Evolutionary conservation across 441 rosid species (phyloP), one percentile per base, ranked within the genome.

Genomic region (Gossypium davidsonii): DNA sequence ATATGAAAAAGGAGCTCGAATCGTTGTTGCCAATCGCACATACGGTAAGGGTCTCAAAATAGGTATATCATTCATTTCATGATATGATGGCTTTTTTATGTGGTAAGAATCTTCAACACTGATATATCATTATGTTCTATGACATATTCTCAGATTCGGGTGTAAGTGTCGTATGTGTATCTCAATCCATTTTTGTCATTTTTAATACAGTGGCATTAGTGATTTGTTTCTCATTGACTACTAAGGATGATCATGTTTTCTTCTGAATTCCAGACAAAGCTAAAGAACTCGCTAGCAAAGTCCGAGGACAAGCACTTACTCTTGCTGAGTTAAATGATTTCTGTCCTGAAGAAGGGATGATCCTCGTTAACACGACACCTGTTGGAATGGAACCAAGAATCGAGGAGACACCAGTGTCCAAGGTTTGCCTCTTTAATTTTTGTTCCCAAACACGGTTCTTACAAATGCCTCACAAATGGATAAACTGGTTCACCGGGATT

Each of bases 1-100:
- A 63, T 75, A 86, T 28, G 80, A 79, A 71, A 88, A 85, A 76
- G 87, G 89, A 73, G 93, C 90, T 0, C 79, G 86, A 75, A 86
- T 87, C 8, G 85, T 82, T 4, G 82, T 85, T 70, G 90, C 85
- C 52, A 84, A 88, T 74, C 84, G 88, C 21, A 83, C 90, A 15
- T 86, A 70, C 10, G 84, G 91, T 84, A 77, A 77, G 78, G 42
- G 65, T 75, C 71, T 60, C 17, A 46, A 37, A 57, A 17, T 12
- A 0, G 28, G 34, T 70, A 34, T 34, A 34, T 34, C 39, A 1
- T 34, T 34, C 39, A 34, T 34, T 34, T 34, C 39, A 34, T 34
- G 39, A 34, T 34, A 34, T 34, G 39, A 52, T 17, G 2, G 17
- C 26, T 52, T 52, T 15, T 17, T 26, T 60, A 17, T 52, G 12